Base-by-base conservation (phyloP, 345 rosid species). In the Clausena lansium region DNA sequence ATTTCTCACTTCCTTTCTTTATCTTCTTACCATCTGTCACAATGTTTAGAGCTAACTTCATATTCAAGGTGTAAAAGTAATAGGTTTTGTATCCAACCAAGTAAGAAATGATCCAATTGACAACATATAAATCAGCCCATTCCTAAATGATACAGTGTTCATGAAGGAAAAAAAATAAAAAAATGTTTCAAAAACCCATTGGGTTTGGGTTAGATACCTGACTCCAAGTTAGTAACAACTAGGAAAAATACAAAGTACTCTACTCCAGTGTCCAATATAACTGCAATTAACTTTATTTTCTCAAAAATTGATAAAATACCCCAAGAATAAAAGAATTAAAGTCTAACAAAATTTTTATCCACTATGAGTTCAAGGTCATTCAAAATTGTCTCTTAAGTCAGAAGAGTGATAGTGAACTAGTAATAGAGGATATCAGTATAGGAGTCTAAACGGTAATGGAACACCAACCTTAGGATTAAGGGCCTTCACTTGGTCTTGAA, bases 391-490 rank as follows among this genome's bases (percentile, higher is more conserved):
- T 33, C 33, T 63, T 32, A 45, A 45, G 47, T 14, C 32, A 14
- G n/a, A 47, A 11, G 36, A 45, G 22, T 41, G 24, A 62, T 71
- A 39, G 33, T 33, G 15, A 24, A 25, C n/a, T 30, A 50, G 22
- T 33, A 77, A 32, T 19, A 36, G 22, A 59, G 28, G 65, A 77
- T 27, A 32, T 35, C 71, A 73, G 3, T 15, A 22, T 22, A 52
- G 45, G 35, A 73, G 28, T 60, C 59, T 47, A 11, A 32, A 52
- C 32, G 68, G 45, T 22, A 36, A 69, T 45, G 22, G 33, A 61
- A 66, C 30, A 75, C 90, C 63, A 73, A 88, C 98, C 94, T 90
- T 95, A 58, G 96, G 96, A 87, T 95, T 95, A 67, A 90, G 91
- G 76, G 79, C 87, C 90, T 89, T 92, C 77, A 95, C 70, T 81